A percentile compares a stretch with the other conserved stretches of the same genome.
Conservation (phyloP, 2,329 filamentous ascomycete species). For the Venturia effusa region DNA sequence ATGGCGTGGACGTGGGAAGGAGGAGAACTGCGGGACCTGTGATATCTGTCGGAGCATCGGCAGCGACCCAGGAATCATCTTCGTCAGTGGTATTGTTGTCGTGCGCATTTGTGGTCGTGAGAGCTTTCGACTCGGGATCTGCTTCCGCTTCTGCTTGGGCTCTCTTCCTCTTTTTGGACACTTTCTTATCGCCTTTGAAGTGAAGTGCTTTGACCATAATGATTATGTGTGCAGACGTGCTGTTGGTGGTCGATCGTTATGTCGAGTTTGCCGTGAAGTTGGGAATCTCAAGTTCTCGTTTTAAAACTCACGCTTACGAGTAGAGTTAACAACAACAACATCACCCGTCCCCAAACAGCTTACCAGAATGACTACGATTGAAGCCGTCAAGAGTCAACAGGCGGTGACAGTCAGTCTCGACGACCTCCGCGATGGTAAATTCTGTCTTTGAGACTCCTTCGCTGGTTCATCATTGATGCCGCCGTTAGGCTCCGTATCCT, state of each 20-base stretch:
- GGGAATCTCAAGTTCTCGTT: not conserved
- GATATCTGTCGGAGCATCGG: conserved; percentile 63
- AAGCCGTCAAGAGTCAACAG: not conserved
- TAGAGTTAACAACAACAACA: too few relatives aligned
- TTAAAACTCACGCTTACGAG: not conserved
- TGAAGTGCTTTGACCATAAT: conserved; percentile 77
- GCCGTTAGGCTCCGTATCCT: conserved; percentile 50
- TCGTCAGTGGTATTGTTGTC: conserved; percentile 34
- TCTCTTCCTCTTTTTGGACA: conserved; percentile 75
- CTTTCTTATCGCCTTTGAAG: conserved; percentile 97
- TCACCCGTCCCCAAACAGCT: too few relatives aligned
- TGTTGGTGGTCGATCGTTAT: not conserved
- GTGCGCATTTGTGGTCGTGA: conserved; percentile 19
- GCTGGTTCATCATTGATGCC: not conserved
- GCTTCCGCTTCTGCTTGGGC: conserved; percentile 40
- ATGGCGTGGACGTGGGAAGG: conserved; percentile 61
- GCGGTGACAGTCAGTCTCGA: conserved; percentile 23
- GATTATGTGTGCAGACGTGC: conserved; percentile 1
- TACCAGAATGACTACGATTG: conserved; percentile 5
- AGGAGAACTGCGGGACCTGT: conserved; percentile 75
- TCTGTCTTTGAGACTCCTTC: not conserved
- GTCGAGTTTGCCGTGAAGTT: not conserved
- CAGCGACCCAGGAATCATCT: conserved; percentile 88
- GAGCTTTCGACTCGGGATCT: conserved; percentile 21
- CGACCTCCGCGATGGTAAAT: conserved; percentile 35